phyloP scores from a whole-genome alignment of 495 filamentous ascomycete species.

The Tuber brumale region DNA sequence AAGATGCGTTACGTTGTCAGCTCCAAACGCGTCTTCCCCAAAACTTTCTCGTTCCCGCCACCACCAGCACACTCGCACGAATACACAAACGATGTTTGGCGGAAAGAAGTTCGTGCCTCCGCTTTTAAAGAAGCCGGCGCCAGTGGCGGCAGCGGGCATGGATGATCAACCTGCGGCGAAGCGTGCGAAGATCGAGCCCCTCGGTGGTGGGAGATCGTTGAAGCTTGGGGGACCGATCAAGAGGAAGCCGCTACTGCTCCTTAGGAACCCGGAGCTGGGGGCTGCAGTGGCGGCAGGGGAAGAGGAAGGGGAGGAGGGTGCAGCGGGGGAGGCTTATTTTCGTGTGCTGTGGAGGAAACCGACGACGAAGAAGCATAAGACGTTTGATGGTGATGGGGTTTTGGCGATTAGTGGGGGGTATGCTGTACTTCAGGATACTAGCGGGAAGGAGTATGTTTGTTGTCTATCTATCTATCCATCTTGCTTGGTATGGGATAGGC shows the following conservation, averaged over 20 bases:
- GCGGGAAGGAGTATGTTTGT: constrained; percentile 55
- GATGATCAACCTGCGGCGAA: constrained; percentile 21
- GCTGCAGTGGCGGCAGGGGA: background rate
- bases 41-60: background rate
- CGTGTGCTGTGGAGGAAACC: constrained; percentile 70
- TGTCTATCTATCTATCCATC: background rate
- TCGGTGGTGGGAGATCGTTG: background rate
- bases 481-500: constrained; percentile 1
- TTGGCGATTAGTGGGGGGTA: constrained; percentile 54
- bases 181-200: background rate
- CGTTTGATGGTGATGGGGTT: constrained; percentile 79
- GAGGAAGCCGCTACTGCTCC: constrained; percentile 47
- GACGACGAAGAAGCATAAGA: constrained; percentile 75
- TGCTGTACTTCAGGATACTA: constrained; percentile 58
- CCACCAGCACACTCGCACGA: background rate
- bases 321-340: constrained; percentile 52
- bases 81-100: constrained; percentile 17
- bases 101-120: constrained; percentile 39
- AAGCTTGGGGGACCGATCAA: background rate
- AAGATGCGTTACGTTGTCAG: background rate
- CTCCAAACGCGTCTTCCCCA: background rate
- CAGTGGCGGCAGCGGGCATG: constrained; percentile 2
- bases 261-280: constrained; percentile 42
- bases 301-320: constrained; percentile 10
- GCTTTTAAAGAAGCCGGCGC: constrained; percentile 18